Evolutionary conservation across 2,329 filamentous ascomycete genomes (phyloP).

Genomic region (Fusarium sublunatum): DNA sequence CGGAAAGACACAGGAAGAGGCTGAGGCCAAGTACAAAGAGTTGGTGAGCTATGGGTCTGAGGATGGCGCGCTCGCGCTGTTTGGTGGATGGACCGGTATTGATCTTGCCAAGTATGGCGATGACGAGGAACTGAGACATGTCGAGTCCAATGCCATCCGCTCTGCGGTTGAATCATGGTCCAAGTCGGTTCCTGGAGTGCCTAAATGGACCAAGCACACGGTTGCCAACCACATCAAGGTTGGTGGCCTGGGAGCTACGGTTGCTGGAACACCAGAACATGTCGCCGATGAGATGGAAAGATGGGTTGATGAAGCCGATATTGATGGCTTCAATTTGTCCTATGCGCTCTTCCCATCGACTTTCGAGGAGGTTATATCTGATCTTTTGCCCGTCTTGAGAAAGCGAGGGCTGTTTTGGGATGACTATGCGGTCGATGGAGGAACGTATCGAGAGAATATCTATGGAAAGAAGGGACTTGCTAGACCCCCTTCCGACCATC

Average conservation of each 20-base stretch:
- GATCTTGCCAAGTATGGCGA: slow-evolving; percentile 68
- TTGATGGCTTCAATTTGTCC: slow-evolving; percentile 78
- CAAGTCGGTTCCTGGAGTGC: slow-evolving; percentile 65
- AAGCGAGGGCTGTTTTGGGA: slow-evolving; percentile 67
- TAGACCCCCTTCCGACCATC: slow-evolving; percentile 53
- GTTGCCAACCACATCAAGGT: slow-evolving; percentile 75
- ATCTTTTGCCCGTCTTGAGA: slow-evolving; percentile 71
- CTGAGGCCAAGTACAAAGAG: slow-evolving; percentile 70
- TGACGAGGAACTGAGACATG: slow-evolving; percentile 71
- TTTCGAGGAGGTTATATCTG: slow-evolving; percentile 74
- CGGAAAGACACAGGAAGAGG: slow-evolving; percentile 73
- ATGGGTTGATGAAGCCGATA: slow-evolving; percentile 75
- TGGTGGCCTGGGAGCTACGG: slow-evolving; percentile 72
- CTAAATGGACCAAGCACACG: slow-evolving; percentile 78
- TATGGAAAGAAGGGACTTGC: slow-evolving; percentile 51
- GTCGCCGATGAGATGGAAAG: slow-evolving; percentile 75
- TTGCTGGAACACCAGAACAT: slow-evolving; percentile 71
- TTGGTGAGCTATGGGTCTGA: slow-evolving; percentile 68
- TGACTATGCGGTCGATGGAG: slow-evolving; percentile 56
- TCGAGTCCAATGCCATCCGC: slow-evolving; percentile 70
- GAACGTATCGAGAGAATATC: slow-evolving; percentile 58
- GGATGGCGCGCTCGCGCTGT: slow-evolving; percentile 75
- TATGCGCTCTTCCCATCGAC: slow-evolving; percentile 62
- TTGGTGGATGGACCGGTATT: slow-evolving; percentile 78
- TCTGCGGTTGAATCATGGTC: slow-evolving; percentile 64